These are phyloP conservation scores for Psilocybe tampanensis DNA, from an alignment of 768 basidiomycete genomes.

Conservation along the genomic window DNA sequence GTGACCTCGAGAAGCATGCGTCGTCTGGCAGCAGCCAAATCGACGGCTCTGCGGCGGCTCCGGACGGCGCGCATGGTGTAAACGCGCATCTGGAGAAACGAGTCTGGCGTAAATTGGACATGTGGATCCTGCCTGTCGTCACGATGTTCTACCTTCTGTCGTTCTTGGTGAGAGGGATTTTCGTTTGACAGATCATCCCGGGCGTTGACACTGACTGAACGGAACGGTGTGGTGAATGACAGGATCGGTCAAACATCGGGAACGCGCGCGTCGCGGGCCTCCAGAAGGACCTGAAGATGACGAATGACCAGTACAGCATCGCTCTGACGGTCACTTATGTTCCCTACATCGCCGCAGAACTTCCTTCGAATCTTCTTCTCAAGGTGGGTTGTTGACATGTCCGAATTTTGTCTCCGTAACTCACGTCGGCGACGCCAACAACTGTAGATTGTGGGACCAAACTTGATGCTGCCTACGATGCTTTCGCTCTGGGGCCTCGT, in stretches of 20 bases:
- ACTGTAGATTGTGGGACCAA: conserved; percentile 53
- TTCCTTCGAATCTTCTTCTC: conserved; percentile 63
- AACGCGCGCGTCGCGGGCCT: conserved; percentile 67
- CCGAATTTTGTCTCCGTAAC: too few species aligned
- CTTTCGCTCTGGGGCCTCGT: conserved; percentile 72
- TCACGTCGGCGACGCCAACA: background rate
- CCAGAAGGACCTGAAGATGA: conserved; percentile 53
- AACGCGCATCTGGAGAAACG: conserved; percentile 37
- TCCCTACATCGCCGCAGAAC: conserved; percentile 59
- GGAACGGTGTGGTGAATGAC: too few species aligned
- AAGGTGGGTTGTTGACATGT: too few species aligned
- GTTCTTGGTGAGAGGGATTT: conserved; percentile 42
- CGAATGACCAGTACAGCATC: conserved; percentile 49
- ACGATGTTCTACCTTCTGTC: conserved; percentile 54
- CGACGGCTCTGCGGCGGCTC: conserved; percentile 15
- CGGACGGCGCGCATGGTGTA: conserved; percentile 13
- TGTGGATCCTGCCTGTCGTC: conserved; percentile 48
- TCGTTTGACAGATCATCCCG: too few species aligned
- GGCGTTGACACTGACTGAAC: too few species aligned
- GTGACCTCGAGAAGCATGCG: conserved; percentile 33
- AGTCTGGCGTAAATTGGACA: conserved; percentile 54
- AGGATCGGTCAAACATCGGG: conserved; percentile 58
- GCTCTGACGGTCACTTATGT: conserved; percentile 51
- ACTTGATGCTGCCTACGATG: conserved; percentile 61
- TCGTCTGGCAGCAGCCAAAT: conserved; percentile 23